Conservation (phyloP, 2,329 filamentous ascomycete species). For the Trichoderma sp. region DNA sequence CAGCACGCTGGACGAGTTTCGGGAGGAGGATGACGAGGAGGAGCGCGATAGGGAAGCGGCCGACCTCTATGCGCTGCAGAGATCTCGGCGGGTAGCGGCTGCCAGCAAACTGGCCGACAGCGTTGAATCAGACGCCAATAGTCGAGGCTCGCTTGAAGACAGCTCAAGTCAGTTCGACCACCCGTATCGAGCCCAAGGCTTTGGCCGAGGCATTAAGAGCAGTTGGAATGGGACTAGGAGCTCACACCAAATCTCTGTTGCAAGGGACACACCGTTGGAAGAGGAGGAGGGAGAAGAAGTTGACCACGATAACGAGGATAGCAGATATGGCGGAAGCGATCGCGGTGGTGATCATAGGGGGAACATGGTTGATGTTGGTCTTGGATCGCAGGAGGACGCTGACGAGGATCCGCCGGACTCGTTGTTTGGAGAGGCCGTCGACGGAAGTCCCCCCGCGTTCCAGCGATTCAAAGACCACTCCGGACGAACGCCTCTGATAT, state of each 20-base stretch:
- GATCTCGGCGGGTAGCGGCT: slow-evolving; percentile 85
- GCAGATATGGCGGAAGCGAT: slow-evolving; percentile 36
- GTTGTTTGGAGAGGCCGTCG: slow-evolving; percentile 56
- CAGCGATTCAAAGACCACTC: slow-evolving; percentile 56
- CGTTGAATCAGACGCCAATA: slow-evolving; percentile 68
- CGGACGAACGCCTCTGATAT: slow-evolving; percentile 44
- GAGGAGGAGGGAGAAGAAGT: slow-evolving; percentile 50
- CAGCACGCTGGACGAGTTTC: slow-evolving; percentile 84
- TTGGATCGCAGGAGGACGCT: slow-evolving; percentile 67
- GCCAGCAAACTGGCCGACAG: slow-evolving; percentile 82
- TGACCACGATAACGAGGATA: slow-evolving; percentile 38
- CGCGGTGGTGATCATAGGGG: slow-evolving; percentile 48
- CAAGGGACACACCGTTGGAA: slow-evolving; percentile 42
- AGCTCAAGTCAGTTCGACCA: slow-evolving; percentile 34
- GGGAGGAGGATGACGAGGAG: slow-evolving; percentile 89
- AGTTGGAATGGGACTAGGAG: slow-evolving; percentile 63
- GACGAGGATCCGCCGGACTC: slow-evolving; percentile 62
- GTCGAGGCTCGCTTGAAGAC: slow-evolving; percentile 41
- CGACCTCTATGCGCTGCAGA: slow-evolving; percentile 90
- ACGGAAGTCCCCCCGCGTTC: slow-evolving; percentile 62
- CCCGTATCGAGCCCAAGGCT: slow-evolving; percentile 50
- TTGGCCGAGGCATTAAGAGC: slow-evolving; percentile 59
- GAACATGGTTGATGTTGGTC: slow-evolving; percentile 83
- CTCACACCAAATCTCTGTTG: slow-evolving; percentile 34
- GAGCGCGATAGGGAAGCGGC: slow-evolving; percentile 88